Evolutionary conservation across 495 filamentous ascomycete genomes (phyloP).

Genomic region (Aspergillus hancockii): DNA sequence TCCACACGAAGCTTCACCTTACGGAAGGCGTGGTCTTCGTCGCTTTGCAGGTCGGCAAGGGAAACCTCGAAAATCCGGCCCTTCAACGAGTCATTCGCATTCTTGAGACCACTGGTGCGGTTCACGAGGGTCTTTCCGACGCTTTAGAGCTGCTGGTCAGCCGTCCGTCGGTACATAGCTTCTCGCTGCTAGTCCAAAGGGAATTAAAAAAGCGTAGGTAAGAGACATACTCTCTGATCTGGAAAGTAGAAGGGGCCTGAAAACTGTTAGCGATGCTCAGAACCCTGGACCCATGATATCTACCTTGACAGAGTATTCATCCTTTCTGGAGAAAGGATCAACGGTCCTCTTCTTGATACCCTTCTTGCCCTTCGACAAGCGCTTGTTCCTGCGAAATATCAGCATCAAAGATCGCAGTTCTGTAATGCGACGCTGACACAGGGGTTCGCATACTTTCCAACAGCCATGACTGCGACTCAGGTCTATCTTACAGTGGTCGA

Average conservation of each 20-base stretch:
- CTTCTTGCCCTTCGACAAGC: constrained; percentile 99
- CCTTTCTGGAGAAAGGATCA: constrained; percentile 97
- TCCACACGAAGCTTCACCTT: constrained; percentile 99
- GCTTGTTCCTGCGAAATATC: constrained; percentile 82
- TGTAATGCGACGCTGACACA: constrained; percentile 2
- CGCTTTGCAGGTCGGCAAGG: constrained; percentile 97
- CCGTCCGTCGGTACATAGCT: constrained; percentile 7
- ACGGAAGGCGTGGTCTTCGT: constrained; percentile 98
- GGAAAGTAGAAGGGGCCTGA: constrained; percentile 93
- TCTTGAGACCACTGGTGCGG: constrained; percentile 98
- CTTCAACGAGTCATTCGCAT: constrained; percentile 98
- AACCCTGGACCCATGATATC: constrained; percentile 19
- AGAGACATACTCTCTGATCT: constrained; percentile 84
- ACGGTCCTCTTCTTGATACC: constrained; percentile 98
- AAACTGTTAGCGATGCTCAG: constrained; percentile 26
- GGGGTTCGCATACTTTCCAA: constrained; percentile 75
- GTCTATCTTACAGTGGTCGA: constrained; percentile 43
- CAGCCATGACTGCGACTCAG: constrained; percentile 77
- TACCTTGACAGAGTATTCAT: constrained; percentile 98
- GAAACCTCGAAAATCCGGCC: constrained; percentile 99
- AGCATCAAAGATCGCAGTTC: constrained; percentile 17
- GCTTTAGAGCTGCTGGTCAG: constrained; percentile 49
- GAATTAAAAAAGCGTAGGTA: not conserved
- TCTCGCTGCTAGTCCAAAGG: constrained; percentile 1
- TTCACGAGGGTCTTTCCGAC: constrained; percentile 99